Evolutionary conservation across 257 asterid species (phyloP).

Genomic region (Verbena officinalis): DNA sequence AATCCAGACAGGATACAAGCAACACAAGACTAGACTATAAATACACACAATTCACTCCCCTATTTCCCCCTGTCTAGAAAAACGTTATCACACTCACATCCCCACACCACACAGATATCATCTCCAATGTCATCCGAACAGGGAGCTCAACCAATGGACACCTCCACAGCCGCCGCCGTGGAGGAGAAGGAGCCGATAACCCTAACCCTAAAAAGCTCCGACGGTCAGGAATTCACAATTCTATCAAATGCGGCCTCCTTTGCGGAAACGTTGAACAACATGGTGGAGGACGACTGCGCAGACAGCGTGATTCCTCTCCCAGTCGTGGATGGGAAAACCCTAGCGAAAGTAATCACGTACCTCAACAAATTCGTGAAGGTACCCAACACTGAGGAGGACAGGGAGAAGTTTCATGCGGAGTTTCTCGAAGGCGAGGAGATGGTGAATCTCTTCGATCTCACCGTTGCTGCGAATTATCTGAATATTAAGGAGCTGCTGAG

Average conservation of each 20-base stretch:
- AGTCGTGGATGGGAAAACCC: slow-evolving; percentile 15
- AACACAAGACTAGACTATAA: too few relatives aligned
- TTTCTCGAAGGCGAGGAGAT: background rate
- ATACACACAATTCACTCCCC: too few relatives aligned
- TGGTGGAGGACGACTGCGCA: slow-evolving; percentile 27
- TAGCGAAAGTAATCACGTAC: slow-evolving; percentile 15
- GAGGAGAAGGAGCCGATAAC: background rate
- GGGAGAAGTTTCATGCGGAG: slow-evolving; percentile 10
- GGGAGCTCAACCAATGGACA: background rate
- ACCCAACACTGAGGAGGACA: background rate
- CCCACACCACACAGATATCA: too few relatives aligned
- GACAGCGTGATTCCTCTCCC: slow-evolving; percentile 17
- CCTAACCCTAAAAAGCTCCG: slow-evolving; percentile 18
- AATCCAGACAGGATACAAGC: too few relatives aligned
- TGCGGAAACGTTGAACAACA: slow-evolving; percentile 5
- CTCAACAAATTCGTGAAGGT: background rate
- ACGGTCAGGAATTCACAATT: slow-evolving; percentile 5
- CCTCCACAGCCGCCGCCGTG: background rate
- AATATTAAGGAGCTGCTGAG: slow-evolving; percentile 4
- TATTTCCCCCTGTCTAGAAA: too few relatives aligned
- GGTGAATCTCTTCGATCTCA: background rate
- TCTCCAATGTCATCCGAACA: background rate
- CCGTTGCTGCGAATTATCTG: slow-evolving; percentile 24
- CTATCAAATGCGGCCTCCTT: background rate
- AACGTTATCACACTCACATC: too few relatives aligned